Base-by-base conservation (phyloP, 257 asterid genomes). In the Capsicum baccatum region DNA sequence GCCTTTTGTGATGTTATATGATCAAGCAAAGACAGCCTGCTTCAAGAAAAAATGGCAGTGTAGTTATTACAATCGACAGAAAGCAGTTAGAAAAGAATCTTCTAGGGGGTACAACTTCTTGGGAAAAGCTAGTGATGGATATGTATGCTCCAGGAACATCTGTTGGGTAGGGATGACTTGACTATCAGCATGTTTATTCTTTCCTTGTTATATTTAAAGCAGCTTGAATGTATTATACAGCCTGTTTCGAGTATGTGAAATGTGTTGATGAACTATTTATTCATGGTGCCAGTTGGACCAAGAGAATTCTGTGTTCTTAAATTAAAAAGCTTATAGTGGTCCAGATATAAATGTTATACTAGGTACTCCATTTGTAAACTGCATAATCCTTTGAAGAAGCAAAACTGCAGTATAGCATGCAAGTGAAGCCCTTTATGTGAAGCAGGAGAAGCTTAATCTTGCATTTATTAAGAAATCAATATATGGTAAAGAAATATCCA, bases 1-100 rank as follows among this genome's bases (percentile, higher is more conserved):
- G 42, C 44, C 48, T 76, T 76, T 76, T 76, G 48, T 76, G 63
- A 76, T 76, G 55, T 69, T 69, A 52, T 76, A 94, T 90, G 99
- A 88, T 91, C 92, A 93, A 94, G 97, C 92, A 93, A 96, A 95
- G 98, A 89, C 98, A 92, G 86, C 97, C 97, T 74, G 98, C 97
- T 90, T 92, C 98, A 88, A 94, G 97, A 96, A 94, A 93, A 87
- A 93, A 90, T 89, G 94, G 94, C 59, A 92, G 87, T 88, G 93
- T 94, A 69, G 89, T 87, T 70, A 89, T 97, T 89, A 88, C 90
- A 44, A 90, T 95, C 83, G 97, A 92, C 81, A 66, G 82, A 55
- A 84, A 83, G 83, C 87, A 85, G 71, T 56, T 83, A 66, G 93
- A 91, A 81, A 91, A 88, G 89, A 92, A 85, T 88, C 88, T 89